These are phyloP conservation scores for Mesotaenium endlicherianum DNA, from an alignment of 139 green algal genomes.

Conservation along the genomic window DNA sequence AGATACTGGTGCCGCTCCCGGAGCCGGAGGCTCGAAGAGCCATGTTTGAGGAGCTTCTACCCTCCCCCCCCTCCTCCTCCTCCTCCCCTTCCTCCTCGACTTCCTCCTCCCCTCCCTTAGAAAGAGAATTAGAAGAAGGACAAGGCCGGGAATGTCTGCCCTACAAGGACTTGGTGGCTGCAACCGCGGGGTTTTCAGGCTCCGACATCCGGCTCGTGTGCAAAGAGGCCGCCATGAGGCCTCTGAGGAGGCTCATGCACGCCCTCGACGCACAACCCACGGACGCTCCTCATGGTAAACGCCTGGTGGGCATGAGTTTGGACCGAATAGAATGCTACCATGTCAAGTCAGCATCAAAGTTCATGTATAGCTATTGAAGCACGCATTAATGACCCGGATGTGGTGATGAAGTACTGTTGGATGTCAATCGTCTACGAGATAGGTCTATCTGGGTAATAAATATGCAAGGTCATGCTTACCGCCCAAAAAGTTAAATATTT, in stretches of 20 bases:
- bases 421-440: too few species aligned
- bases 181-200: conserved; percentile 54
- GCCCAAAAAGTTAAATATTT: too few species aligned
- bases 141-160: not conserved
- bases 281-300: not conserved
- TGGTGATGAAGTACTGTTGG: not conserved
- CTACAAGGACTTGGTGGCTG: conserved; percentile 41
- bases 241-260: conserved; percentile 49
- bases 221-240: conserved; percentile 59
- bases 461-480: too few species aligned
- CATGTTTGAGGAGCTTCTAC: conserved; percentile 46
- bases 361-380: not conserved
- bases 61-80: not conserved
- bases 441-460: too few species aligned
- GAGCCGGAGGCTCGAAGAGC: conserved; percentile 26
- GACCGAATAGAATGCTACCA: not conserved
- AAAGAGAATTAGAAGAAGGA: too few species aligned
- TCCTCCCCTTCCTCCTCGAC: too few species aligned
- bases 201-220: conserved; percentile 54
- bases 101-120: too few species aligned
- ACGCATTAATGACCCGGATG: not conserved
- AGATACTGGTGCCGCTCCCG: conserved; percentile 52
- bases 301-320: not conserved
- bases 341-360: not conserved
- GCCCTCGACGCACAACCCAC: too few species aligned